phyloP scores from a whole-genome alignment of 2,329 filamentous ascomycete genomes.

The Plectosphaerella plurivora region DNA sequence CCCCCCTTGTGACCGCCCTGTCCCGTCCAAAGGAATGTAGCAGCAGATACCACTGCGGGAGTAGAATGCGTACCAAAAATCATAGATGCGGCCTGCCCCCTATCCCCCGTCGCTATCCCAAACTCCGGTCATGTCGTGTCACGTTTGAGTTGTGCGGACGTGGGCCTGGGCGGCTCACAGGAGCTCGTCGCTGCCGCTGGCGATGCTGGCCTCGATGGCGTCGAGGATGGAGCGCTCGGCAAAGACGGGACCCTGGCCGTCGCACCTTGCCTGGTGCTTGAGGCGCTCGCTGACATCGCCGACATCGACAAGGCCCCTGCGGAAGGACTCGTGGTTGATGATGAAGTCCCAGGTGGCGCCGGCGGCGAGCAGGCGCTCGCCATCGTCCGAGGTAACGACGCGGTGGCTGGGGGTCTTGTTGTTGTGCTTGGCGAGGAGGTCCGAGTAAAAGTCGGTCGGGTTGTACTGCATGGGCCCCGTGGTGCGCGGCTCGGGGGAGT shows the following conservation, averaged over 20 bases:
- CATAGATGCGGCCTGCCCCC: too few relatives aligned
- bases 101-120: too few relatives aligned
- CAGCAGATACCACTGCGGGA: too few relatives aligned
- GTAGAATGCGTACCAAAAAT: too few relatives aligned
- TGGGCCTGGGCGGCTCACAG: conserved; percentile 22
- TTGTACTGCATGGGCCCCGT: conserved; percentile 68
- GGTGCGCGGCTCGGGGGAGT: conserved; percentile 43
- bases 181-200: conserved; percentile 74
- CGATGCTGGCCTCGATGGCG: conserved; percentile 75
- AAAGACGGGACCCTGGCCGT: conserved; percentile 86
- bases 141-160: too few relatives aligned
- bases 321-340: conserved; percentile 72
- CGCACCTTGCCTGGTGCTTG: conserved; percentile 71
- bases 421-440: conserved; percentile 55
- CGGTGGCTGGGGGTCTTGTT: conserved; percentile 64
- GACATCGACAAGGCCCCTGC: conserved; percentile 75
- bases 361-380: conserved; percentile 67
- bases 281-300: conserved; percentile 74
- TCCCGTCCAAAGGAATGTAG: too few relatives aligned
- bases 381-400: conserved; percentile 60
- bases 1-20: too few relatives aligned
- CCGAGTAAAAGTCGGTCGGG: conserved; percentile 67
- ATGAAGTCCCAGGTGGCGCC: conserved; percentile 89
- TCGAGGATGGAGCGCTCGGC: conserved; percentile 67
- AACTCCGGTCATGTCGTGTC: too few relatives aligned